Evolutionary conservation across 305 asterid species (phyloP).

Genomic region (Ilex paraguariensis): DNA sequence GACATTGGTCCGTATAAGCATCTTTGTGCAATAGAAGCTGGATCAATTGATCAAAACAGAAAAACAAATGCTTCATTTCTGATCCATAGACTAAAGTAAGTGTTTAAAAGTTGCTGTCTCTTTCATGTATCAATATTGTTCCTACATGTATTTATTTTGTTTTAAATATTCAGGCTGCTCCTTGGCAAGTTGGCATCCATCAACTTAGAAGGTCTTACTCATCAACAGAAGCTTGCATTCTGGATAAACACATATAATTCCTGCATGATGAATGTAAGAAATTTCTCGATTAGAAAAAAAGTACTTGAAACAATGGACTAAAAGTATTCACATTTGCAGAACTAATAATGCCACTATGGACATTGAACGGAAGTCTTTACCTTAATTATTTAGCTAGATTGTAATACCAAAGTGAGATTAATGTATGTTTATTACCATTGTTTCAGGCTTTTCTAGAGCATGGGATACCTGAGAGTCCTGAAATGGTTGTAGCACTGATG

Average conservation of each 20-base stretch:
- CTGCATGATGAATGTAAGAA: slow-evolving; percentile 82
- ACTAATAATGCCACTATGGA: too few species aligned
- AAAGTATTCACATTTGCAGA: too few species aligned
- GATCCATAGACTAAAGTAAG: slow-evolving; percentile 65
- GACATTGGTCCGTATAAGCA: slow-evolving; percentile 52
- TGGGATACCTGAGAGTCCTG: slow-evolving; percentile 74
- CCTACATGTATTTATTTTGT: neutral
- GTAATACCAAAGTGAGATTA: neutral
- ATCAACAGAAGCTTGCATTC: slow-evolving; percentile 85
- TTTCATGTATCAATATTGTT: neutral
- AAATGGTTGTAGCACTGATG: slow-evolving; percentile 52
- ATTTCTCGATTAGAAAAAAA: neutral
- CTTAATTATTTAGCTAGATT: neutral
- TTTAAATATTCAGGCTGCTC: slow-evolving; percentile 52
- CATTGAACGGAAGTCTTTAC: too few species aligned
- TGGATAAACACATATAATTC: slow-evolving; percentile 87
- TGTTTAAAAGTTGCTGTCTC: neutral
- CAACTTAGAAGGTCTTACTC: slow-evolving; percentile 58
- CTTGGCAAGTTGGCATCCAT: slow-evolving; percentile 58
- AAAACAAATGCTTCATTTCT: slow-evolving; percentile 56
- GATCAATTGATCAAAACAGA: slow-evolving; percentile 49
- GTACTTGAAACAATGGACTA: too few species aligned
- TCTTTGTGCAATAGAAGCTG: slow-evolving; percentile 46
- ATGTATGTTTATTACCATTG: too few species aligned
- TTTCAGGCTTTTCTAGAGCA: slow-evolving; percentile 80